Conservation (phyloP, 78 protist species). For the Protostelium mycophagum region DNA sequence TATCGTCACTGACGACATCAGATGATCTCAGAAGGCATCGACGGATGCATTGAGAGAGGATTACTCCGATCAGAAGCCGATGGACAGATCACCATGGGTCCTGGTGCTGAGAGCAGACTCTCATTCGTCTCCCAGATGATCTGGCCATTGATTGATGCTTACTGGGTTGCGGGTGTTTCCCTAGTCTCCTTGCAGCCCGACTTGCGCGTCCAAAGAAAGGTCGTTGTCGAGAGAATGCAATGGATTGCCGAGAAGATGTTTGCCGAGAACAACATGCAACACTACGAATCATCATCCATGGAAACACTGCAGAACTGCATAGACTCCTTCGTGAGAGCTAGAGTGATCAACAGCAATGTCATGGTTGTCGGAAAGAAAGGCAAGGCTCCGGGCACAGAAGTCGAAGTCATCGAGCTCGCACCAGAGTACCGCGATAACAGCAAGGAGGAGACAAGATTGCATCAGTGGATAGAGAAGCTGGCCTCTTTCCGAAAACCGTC, state of each 20-base stretch:
- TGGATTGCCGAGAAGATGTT: conserved; percentile 72
- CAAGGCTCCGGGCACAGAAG: conserved; percentile 12
- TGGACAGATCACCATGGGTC: not conserved
- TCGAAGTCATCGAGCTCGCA: conserved; percentile 45
- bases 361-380: conserved; percentile 24
- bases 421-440: conserved; percentile 18
- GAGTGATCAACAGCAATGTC: not conserved
- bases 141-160: conserved; percentile 67
- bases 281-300: conserved; percentile 57
- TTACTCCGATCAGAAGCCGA: not conserved
- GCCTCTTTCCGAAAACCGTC: conserved; percentile 33
- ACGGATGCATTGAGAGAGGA: conserved; percentile 21
- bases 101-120: conserved; percentile 22
- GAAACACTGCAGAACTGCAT: conserved; percentile 55
- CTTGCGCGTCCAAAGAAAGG: conserved; percentile 32
- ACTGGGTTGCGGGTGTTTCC: conserved; percentile 42
- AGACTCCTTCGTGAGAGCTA: conserved; percentile 23
- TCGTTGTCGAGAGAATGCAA: conserved; percentile 46
- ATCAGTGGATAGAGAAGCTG: conserved; percentile 32
- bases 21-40: conserved; percentile 4
- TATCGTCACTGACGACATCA: conserved; percentile 21
- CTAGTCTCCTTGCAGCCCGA: conserved; percentile 63
- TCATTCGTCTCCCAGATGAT: conserved; percentile 42
- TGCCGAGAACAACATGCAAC: conserved; percentile 59
- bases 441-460: conserved; percentile 6